These are phyloP conservation scores for Trametes pubescens DNA, from an alignment of 1,284 basidiomycete genomes.

Conservation along the genomic window DNA sequence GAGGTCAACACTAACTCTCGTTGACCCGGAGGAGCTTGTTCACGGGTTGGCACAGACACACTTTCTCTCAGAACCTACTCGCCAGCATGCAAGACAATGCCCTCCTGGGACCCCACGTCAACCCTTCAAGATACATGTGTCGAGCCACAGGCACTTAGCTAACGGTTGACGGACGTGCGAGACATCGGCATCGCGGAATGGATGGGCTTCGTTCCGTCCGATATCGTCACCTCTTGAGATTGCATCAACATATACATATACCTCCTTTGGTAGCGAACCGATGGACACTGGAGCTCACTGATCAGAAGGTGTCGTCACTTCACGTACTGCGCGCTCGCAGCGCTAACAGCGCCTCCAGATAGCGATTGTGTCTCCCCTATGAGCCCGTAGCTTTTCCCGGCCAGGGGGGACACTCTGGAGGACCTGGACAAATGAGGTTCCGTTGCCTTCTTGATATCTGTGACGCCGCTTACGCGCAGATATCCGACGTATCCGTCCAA, in stretches of 20 bases:
- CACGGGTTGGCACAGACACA: too few relatives aligned
- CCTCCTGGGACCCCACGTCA: too few relatives aligned
- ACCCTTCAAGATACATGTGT: too few relatives aligned
- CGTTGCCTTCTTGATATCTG: conserved; percentile 6
- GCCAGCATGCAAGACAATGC: too few relatives aligned
- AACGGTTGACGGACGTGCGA: too few relatives aligned
- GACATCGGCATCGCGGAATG: too few relatives aligned
- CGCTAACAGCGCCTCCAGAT: conserved; percentile 1
- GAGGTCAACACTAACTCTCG: too few relatives aligned
- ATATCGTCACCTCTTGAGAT: neutral
- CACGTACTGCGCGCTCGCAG: neutral
- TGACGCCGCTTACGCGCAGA: conserved; percentile 9
- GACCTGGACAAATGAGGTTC: conserved; percentile 6
- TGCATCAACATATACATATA: neutral
- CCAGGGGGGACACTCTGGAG: neutral
- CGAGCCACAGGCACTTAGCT: too few relatives aligned
- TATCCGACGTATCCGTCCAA: conserved; percentile 6
- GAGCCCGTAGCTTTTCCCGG: neutral
- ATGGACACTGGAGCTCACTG: neutral
- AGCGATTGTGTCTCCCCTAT: neutral
- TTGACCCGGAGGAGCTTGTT: too few relatives aligned
- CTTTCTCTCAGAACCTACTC: too few relatives aligned
- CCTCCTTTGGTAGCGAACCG: neutral
- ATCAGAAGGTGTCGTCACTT: neutral
- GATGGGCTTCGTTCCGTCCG: neutral